Evolutionary conservation across 805 yeast species (phyloP).

Genomic region (Starmerella apicola): DNA sequence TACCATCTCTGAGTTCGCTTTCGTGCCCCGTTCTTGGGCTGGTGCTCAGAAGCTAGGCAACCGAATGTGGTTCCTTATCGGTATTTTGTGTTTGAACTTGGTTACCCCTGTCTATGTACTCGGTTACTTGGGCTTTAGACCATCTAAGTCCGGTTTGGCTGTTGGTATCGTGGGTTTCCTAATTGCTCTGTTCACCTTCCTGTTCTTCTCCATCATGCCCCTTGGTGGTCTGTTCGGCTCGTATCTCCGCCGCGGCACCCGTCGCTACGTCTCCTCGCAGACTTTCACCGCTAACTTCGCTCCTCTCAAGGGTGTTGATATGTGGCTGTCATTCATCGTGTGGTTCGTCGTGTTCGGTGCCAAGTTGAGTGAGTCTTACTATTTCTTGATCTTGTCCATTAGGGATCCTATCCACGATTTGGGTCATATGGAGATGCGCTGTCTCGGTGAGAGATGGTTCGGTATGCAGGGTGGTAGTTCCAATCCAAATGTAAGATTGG

Average conservation of each 20-base stretch:
- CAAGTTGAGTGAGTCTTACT: conserved; percentile 81
- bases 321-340: conserved; percentile 89
- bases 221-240: conserved; percentile 92
- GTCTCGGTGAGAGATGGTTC: conserved; percentile 92
- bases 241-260: conserved; percentile 71
- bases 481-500: no score
- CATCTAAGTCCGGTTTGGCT: conserved; percentile 57
- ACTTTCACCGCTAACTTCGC: conserved; percentile 89
- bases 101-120: conserved; percentile 81
- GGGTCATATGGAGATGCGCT: conserved; percentile 78
- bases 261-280: conserved; percentile 86
- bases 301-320: conserved; percentile 70
- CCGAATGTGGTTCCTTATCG: conserved; percentile 62
- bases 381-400: conserved; percentile 73
- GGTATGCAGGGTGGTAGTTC: no score
- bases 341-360: conserved; percentile 88
- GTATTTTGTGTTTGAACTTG: conserved; percentile 58
- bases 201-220: conserved; percentile 91
- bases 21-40: conserved; percentile 97
- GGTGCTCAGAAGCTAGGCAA: conserved; percentile 95
- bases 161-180: conserved; percentile 82
- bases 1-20: conserved; percentile 84
- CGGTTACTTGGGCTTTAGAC: conserved; percentile 52
- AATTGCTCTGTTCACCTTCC: conserved; percentile 68
- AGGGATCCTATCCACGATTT: conserved; percentile 91